Evolutionary conservation across 257 asterid genomes (phyloP).

Genomic region (Cinchona pubescens): DNA sequence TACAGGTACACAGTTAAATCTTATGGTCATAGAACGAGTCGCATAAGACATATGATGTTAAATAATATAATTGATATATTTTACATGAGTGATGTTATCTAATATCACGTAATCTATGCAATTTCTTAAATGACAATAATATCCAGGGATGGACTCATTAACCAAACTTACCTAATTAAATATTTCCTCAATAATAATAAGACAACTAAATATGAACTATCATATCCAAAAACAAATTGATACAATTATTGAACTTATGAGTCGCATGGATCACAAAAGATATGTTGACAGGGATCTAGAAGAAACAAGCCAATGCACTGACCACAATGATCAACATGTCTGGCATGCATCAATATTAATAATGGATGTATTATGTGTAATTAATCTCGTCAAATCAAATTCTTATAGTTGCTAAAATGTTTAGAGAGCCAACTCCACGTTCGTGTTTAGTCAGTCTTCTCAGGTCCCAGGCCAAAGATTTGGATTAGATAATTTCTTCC

Average conservation of each 20-base stretch:
- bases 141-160: no score
- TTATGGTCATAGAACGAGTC: no score
- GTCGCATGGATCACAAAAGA: no score
- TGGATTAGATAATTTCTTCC: neutral
- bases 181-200: neutral
- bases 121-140: no score
- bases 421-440: neutral
- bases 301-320: neutral
- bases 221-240: neutral
- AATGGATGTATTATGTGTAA: neutral
- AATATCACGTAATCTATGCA: no score
- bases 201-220: neutral
- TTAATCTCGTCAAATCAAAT: neutral
- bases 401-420: neutral
- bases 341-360: neutral
- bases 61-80: no score
- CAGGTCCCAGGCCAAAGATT: slow-evolving; percentile 24
- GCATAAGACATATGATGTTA: no score
- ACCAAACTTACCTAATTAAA: no score
- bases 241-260: neutral
- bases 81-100: no score
- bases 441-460: neutral
- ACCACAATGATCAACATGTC: slow-evolving; percentile 3
- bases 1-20: no score
- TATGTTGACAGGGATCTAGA: neutral